A percentile compares a stretch with the other conserved stretches of the same genome.
Conservation (phyloP, 2,329 filamentous ascomycete genomes). For the Aspergillus jensenii region DNA sequence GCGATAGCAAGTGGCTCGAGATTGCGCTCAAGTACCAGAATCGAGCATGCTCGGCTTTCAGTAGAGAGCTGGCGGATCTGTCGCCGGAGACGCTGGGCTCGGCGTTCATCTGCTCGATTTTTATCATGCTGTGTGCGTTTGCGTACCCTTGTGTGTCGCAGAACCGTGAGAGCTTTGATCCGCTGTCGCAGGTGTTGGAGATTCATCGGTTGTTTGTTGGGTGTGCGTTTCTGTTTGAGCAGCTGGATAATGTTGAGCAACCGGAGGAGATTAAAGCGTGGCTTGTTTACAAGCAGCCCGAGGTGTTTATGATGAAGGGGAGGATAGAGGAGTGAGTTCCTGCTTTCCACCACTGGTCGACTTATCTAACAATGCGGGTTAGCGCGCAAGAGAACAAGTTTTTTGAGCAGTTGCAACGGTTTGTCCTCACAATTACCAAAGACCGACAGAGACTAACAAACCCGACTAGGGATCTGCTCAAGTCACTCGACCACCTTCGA, state of each 20-base stretch:
- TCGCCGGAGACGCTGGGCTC: conserved; percentile 44
- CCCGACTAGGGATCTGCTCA: conserved; percentile 21
- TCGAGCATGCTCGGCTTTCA: conserved; percentile 34
- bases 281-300: conserved; percentile 22
- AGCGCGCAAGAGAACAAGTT: conserved; percentile 7
- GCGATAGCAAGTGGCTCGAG: conserved; percentile 35
- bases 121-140: conserved; percentile 39
- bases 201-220: conserved; percentile 31
- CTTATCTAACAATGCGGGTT: not conserved
- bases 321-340: conserved; percentile 9
- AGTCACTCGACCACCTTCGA: conserved; percentile 23
- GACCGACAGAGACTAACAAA: conserved; percentile 7
- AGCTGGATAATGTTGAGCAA: conserved; percentile 22
- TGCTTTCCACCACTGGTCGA: not conserved
- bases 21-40: conserved; percentile 39
- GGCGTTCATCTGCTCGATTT: conserved; percentile 41
- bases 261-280: conserved; percentile 27
- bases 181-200: conserved; percentile 28
- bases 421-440: not conserved
- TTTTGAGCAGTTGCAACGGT: conserved; percentile 18
- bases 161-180: conserved; percentile 25
- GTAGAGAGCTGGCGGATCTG: conserved; percentile 36
- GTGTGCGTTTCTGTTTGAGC: conserved; percentile 29
- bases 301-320: conserved; percentile 9
- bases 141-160: conserved; percentile 30